These are phyloP conservation scores for Spinellus fusiger DNA, from an alignment of 192 early-diverging fungal species.

Conservation along the genomic window DNA sequence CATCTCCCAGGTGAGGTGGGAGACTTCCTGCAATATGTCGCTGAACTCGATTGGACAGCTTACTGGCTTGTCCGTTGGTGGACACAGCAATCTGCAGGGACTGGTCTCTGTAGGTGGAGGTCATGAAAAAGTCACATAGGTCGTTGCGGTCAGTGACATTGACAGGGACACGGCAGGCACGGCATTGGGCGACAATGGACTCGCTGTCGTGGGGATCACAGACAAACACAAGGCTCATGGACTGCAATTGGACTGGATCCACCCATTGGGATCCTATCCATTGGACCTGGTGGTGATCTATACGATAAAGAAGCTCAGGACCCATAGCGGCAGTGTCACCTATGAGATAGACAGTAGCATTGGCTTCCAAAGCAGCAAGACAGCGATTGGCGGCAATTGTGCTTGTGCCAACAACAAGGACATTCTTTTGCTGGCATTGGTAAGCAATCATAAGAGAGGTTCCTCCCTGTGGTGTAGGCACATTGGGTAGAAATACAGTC, in stretches of 20 bases:
- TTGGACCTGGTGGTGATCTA: constrained; percentile 34
- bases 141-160: constrained; percentile 71
- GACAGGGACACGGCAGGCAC: constrained; percentile 52
- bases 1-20: constrained; percentile 53
- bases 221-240: constrained; percentile 44
- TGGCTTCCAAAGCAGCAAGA: constrained; percentile 63
- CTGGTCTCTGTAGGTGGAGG: constrained; percentile 64
- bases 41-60: constrained; percentile 59
- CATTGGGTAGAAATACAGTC: constrained; percentile 1
- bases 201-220: constrained; percentile 25
- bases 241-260: constrained; percentile 32
- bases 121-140: constrained; percentile 79
- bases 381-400: constrained; percentile 60
- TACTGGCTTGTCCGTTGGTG: constrained; percentile 68
- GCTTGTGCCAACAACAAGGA: constrained; percentile 66
- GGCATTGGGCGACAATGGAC: constrained; percentile 35
- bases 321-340: constrained; percentile 25
- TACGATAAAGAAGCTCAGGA: constrained; percentile 42
- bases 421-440: constrained; percentile 43
- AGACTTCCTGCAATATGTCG: constrained; percentile 54
- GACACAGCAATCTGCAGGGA: constrained; percentile 74
- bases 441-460: constrained; percentile 58
- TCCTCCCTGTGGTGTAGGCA: constrained; percentile 25
- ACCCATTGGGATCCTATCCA: constrained; percentile 38
- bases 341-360: constrained; percentile 57